Base-by-base conservation (phyloP, 148 eudicot genomes). In the Gaultheria prostrata region DNA sequence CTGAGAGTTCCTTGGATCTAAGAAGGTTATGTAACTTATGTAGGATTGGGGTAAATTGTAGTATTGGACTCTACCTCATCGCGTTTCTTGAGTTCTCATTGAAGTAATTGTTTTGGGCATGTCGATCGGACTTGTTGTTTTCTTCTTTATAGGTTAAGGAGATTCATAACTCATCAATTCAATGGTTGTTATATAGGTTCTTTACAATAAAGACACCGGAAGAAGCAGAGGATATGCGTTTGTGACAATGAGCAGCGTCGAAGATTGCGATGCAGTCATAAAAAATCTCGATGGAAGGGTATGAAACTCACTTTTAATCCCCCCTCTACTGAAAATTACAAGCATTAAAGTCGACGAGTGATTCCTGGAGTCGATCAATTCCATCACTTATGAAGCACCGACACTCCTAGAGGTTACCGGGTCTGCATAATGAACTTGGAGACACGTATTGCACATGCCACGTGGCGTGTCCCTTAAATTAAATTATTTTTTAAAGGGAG, bases 221-320 rank as follows among this genome's bases (percentile, higher is more conserved):
- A 96, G 70, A 78, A 94, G 98, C 89, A 91, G 99, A 90, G 99
- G 99, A 85, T 96, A 92, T 87, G 99, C 97, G n/a, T 96, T 94
- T 88, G 99, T 96, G 76, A 96, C 99, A 13, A 96, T 96, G 99
- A 94, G 97, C 88, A 93, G 88, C 80, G 26, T 94, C 67, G 95
- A 94, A 76, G 99, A 96, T 83, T 92, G 95, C 88, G 85, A 90
- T 54, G 67, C 84, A 24, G 94, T 96, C 49, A 89, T 94, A 46
- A 81, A 91, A 80, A 94, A 94, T 83, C 95, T 96, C 14, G 98
- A 96, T 63, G 97, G 94, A 90, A 92, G 90, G 35, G 99, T 96
- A 90, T 88, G 95, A 59, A 79, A 35, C 3, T 33, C 14, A 9
- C 43, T 10, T 53, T 57, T 76, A 15, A 39, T 39, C 77, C 81